Base-by-base conservation (phyloP, 1,139 yeast genomes). In the Lodderomyces beijingensis region DNA sequence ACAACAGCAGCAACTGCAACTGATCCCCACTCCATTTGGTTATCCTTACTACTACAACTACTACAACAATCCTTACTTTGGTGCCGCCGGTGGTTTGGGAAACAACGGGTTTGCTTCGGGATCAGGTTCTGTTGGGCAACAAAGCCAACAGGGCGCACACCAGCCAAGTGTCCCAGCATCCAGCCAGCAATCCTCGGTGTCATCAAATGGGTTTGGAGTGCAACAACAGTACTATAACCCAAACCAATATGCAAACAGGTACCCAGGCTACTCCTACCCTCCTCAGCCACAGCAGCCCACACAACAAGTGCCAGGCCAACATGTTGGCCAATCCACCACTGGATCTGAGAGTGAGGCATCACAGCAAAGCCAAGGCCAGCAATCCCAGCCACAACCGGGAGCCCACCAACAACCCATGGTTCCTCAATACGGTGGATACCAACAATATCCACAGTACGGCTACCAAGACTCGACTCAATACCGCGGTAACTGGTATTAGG, bases 361-460 rank as follows among this genome's bases (percentile, higher is more conserved):
- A 15, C 33, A 32, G 21, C 27, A 25, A 24, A 6, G 15, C 10
- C 37, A 27, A 25, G 50, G 45, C 12, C 53, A 47, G 32, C 46
- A 40, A 20, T 50, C 46, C 19, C 53, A 44, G 36, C 42, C 41
- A 26, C 40, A 38, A 39, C 49, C 42, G 33, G 36, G 34, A 27
- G 42, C 42, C 19, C 48, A 42, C 25, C 58, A 51, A 37, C 69
- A 62, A 45, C 65, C 64, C 32, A 51, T 53, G 41, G 52, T 58
- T 41, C 71, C 70, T 18, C 71, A 65, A 49, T 66, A 61, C 43
- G 70, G 65, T 31, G 72, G 55, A 18, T 68, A 66, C 49, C 74
- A 68, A 49, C 74, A 67, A 48, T 68, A 65, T 52, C 73, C 73
- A n/a, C 74, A 67, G 48, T 68, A 66, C 42, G 71, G 70, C 40